Base-by-base conservation (phyloP, 192 early-diverging fungal genomes). In the Martensiomyces pterosporus region DNA sequence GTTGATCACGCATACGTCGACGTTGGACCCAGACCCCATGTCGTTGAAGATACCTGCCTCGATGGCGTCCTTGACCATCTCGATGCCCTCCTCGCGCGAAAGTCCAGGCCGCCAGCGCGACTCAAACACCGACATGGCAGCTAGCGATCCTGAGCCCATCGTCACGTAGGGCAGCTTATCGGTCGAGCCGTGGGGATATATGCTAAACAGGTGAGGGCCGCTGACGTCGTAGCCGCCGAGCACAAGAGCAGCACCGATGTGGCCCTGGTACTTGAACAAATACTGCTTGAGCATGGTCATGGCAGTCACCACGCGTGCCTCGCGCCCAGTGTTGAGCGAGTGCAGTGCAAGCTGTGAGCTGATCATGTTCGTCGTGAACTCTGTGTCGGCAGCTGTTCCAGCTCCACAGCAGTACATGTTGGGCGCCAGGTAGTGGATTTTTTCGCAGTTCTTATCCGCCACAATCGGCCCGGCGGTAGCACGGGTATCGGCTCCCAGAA, bases 331-430 rank as follows among this genome's bases (percentile, higher is more conserved):
- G 22, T 79, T 75, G 36, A 99, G 79, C 36, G 87, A 67, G 65
- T 99, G 96, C 49, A 99, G 79, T 60, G 94, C 96, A 43, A 99
- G 79, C 65, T 96, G 89, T 60, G 90, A 93, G 49, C 86, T 84
- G 57, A 97, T 91, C 66, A 97, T 78, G 47, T 78, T 81, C 24
- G 93, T 99, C 4, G 94, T 93, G 62, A 89, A 91, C 65, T 94
- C 91, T 21, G 94, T 96, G 79, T 99, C 96, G 18, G 96, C 96
- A n/a, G 96, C 96, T 13, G 96, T 99, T 56, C 96, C 94, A 19
- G 94, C 96, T 48, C 96, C 94, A 61, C 92, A 92, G 76, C 94
- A 97, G 79, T 95, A 87, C 83, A 94, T 93, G 76, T 99, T 99
- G 52, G 93, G 94, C 33, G 93, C 89, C 38, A 99, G 63, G 60